phyloP scores from a whole-genome alignment of 192 early-diverging fungal genomes.

The Podochytrium sp. region DNA sequence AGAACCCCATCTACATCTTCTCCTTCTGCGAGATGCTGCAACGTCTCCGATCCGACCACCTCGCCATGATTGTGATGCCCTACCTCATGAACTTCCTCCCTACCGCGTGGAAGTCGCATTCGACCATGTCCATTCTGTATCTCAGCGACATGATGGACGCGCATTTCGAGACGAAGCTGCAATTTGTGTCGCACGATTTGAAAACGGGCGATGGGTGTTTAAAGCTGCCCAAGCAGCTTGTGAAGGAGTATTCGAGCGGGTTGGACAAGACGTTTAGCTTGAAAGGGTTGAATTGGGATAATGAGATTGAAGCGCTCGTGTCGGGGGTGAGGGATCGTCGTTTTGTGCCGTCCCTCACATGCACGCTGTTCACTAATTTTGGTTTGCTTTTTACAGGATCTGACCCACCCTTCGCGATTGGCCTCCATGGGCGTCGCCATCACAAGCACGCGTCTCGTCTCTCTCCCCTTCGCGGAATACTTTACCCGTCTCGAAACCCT shows the following conservation, averaged over 20 bases:
- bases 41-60: slow-evolving; percentile 70
- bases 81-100: slow-evolving; percentile 55
- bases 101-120: slow-evolving; percentile 3
- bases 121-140: neutral
- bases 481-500: neutral
- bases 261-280: slow-evolving; percentile 5
- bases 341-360: too few species aligned
- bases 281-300: slow-evolving; percentile 11
- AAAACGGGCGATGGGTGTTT: slow-evolving; percentile 21
- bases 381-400: slow-evolving; percentile 6
- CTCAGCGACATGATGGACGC: slow-evolving; percentile 7
- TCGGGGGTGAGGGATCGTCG: neutral
- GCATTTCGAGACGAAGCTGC: slow-evolving; percentile 7
- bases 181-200: slow-evolving; percentile 13
- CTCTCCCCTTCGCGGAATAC: slow-evolving; percentile 19
- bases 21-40: slow-evolving; percentile 70
- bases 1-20: slow-evolving; percentile 63
- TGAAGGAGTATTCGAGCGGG: neutral
- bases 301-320: slow-evolving; percentile 9
- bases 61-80: slow-evolving; percentile 75
- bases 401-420: neutral
- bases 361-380: too few species aligned
- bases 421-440: slow-evolving; percentile 14
- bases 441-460: slow-evolving; percentile 22
- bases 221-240: slow-evolving; percentile 18